Evolutionary conservation across 2,329 filamentous ascomycete species (phyloP).

Genomic region (Sclerotinia borealis): DNA sequence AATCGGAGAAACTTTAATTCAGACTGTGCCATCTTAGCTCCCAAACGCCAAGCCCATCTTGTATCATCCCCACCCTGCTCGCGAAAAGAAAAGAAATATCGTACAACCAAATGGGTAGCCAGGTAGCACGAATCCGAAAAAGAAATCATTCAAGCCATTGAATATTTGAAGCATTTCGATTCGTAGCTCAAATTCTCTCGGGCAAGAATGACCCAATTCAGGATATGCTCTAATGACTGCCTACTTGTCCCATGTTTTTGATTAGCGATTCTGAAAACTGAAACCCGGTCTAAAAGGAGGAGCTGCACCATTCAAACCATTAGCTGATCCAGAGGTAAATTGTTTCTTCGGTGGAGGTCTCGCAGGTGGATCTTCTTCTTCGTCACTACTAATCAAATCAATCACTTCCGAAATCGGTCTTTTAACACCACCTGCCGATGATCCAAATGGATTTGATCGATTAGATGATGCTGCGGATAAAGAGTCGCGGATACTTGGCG

Average conservation of each 20-base stretch:
- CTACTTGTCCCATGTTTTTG: not conserved
- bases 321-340: conserved; percentile 1
- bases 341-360: conserved; percentile 31
- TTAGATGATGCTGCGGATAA: conserved; percentile 30
- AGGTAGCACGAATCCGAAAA: not conserved
- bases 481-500: conserved; percentile 27
- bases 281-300: not conserved
- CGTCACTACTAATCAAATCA: conserved; percentile 47
- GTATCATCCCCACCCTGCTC: not conserved
- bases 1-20: not conserved
- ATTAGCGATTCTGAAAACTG: not conserved
- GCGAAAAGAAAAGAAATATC: conserved; percentile 1
- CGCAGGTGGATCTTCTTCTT: conserved; percentile 41
- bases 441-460: conserved; percentile 1
- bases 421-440: conserved; percentile 34
- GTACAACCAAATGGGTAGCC: not conserved
- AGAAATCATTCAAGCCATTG: not conserved
- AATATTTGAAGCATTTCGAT: not conserved
- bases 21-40: not conserved
- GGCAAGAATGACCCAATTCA: not conserved
- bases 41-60: not conserved
- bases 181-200: not conserved
- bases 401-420: conserved; percentile 44
- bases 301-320: not conserved
- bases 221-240: not conserved